Evolutionary conservation across 2,329 filamentous ascomycete species (phyloP).

Genomic region (Colletotrichum limetticola): DNA sequence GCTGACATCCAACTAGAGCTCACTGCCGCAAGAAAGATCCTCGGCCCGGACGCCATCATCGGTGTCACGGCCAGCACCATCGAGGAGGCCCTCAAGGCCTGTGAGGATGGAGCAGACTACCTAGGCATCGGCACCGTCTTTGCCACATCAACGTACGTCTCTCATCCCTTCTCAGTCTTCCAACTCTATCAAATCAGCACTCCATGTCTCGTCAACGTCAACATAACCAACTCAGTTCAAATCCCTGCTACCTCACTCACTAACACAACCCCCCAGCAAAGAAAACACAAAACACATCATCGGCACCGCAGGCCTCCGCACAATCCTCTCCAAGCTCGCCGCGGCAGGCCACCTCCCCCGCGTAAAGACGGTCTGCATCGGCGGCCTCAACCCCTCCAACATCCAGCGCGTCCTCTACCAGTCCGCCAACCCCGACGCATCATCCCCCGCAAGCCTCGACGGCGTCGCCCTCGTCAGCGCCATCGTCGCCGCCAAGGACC

Average conservation of each 20-base stretch:
- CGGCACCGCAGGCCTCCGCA: conserved; percentile 75
- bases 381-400: conserved; percentile 85
- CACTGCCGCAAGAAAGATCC: conserved; percentile 72
- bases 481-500: conserved; percentile 79
- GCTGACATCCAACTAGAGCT: conserved; percentile 57
- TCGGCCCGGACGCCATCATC: conserved; percentile 84
- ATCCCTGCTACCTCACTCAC: not conserved
- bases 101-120: conserved; percentile 84
- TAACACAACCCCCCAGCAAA: conserved; percentile 66
- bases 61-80: conserved; percentile 85
- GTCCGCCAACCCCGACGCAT: conserved; percentile 52
- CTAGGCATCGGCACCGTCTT: conserved; percentile 92
- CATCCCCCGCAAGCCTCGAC: conserved; percentile 69
- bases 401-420: conserved; percentile 80
- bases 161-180: not conserved
- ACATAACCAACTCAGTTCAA: too few relatives aligned
- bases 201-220: too few relatives aligned
- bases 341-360: conserved; percentile 51
- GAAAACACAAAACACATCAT: conserved; percentile 87
- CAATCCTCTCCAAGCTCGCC: conserved; percentile 72
- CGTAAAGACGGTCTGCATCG: conserved; percentile 82
- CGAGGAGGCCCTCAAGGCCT: conserved; percentile 78
- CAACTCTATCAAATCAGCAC: not conserved
- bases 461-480: conserved; percentile 92
- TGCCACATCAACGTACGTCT: conserved; percentile 78